Evolutionary conservation across 371 early-diverging fungal species (phyloP).

Genomic region (Mortierella sp.): DNA sequence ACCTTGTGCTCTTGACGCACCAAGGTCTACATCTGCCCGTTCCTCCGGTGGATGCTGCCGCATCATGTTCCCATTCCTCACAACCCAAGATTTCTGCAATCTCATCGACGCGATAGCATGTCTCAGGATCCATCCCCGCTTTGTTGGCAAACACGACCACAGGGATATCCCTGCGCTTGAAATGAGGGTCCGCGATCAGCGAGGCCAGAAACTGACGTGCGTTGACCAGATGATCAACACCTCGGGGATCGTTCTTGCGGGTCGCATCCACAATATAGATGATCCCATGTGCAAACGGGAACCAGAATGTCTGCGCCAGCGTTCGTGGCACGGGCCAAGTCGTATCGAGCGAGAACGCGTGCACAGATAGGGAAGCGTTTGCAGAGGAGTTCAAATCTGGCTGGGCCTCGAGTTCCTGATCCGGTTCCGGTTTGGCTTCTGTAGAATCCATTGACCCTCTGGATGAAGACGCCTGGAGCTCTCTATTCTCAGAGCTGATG

Average conservation of each 20-base stretch:
- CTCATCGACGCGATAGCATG: conserved; percentile 51
- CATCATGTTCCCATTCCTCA: conserved; percentile 42
- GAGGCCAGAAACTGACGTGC: conserved; percentile 47
- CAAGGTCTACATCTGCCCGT: conserved; percentile 26
- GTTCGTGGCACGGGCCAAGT: conserved; percentile 54
- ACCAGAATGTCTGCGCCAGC: conserved; percentile 52
- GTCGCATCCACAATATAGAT: conserved; percentile 53
- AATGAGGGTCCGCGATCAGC: conserved; percentile 32
- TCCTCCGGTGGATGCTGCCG: not conserved
- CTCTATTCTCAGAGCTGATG: not conserved
- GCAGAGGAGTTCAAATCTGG: conserved; percentile 9
- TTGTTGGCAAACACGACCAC: conserved; percentile 54
- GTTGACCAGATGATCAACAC: conserved; percentile 44
- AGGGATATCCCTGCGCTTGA: conserved; percentile 42
- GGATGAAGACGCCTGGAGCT: not conserved
- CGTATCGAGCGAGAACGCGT: conserved; percentile 51
- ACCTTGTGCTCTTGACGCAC: conserved; percentile 53
- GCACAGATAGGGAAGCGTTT: conserved; percentile 41
- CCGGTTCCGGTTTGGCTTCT: not conserved
- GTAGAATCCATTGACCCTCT: not conserved
- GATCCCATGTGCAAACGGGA: conserved; percentile 51
- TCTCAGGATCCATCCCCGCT: conserved; percentile 45
- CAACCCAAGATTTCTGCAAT: conserved; percentile 54
- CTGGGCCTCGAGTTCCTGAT: not conserved
- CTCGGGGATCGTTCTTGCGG: conserved; percentile 53